Base-by-base conservation (phyloP, 164 flowering plant genomes). In the Vitis rotundifolia region DNA sequence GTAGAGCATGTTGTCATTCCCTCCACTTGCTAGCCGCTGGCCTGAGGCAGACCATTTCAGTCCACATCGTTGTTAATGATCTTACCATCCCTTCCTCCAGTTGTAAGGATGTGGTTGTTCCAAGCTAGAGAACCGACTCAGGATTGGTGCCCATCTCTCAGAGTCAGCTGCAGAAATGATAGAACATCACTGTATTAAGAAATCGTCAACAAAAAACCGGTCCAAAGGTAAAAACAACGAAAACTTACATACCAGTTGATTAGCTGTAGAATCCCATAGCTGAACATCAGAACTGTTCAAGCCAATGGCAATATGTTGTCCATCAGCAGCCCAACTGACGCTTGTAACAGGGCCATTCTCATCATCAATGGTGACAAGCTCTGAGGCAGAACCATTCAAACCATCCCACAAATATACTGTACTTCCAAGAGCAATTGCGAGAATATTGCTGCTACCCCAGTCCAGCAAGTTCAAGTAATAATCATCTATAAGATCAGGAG, bases 1-100 rank as follows among this genome's bases (percentile, higher is more conserved):
- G 61, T 54, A 53, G 47, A 78, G 31, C 22, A 73, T 60, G 55
- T 78, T 75, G 56, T 75, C 79, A 44, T 72, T 75, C 15, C 81
- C 79, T 16, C 81, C 81, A 57, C 81, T 78, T 5, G 81, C 79
- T 53, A 75, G 19, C 59, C 75, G 76, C 26, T 64, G 68, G 13
- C 81, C 81, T 9, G 79, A 75, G 12, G 70, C 58, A 10, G 71
- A 75, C 81, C 81, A 75, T 50, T 72, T 72, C 44, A 75, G 47
- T 4, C 79, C 74, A 77, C 79, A 62, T 77, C 79, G 14, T 77
- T 77, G 73, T 73, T 69, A 2, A 77, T 16, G 22, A 78, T 75
- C 61, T 29, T 28, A 11, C 71, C 53, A 14, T 78, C 81, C 78
- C 67, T 67, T 14, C 71, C 75, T 55, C 68, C 81, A 3, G 75